Percentiles rank a stretch among this genome's conserved stretches.
Conservation (phyloP, 306 rosid species). For the Cucurbita pepo region DNA sequence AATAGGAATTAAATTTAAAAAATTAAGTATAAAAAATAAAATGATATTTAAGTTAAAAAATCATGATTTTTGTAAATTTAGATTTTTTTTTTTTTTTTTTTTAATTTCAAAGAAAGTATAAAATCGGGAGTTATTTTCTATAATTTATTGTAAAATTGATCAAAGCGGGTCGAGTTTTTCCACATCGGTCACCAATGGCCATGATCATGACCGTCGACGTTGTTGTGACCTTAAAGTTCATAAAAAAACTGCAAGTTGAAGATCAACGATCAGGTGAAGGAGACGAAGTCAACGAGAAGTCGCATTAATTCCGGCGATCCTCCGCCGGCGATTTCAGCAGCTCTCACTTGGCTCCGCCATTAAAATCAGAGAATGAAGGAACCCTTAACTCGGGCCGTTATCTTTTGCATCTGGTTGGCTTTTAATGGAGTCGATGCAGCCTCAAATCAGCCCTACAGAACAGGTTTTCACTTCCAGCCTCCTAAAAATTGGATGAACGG, state of each 20-base stretch:
- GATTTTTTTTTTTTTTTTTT: too few species aligned
- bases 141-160: neutral
- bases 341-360: neutral
- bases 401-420: neutral
- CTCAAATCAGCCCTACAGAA: constrained; percentile 23
- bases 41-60: too few species aligned
- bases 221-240: neutral
- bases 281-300: neutral
- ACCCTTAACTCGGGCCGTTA: neutral
- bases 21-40: too few species aligned
- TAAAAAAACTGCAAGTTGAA: neutral
- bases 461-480: constrained; percentile 46
- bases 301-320: neutral
- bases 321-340: neutral
- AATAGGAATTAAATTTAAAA: too few species aligned
- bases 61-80: too few species aligned
- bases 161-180: neutral
- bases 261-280: neutral
- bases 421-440: constrained; percentile 2
- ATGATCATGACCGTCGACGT: neutral
- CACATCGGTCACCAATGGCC: neutral
- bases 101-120: too few species aligned
- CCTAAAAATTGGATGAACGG: constrained; percentile 43
- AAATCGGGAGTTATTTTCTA: too few species aligned
- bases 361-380: neutral